Evolutionary conservation across 1,284 basidiomycete genomes (phyloP).

Genomic region (Boletus sp.): DNA sequence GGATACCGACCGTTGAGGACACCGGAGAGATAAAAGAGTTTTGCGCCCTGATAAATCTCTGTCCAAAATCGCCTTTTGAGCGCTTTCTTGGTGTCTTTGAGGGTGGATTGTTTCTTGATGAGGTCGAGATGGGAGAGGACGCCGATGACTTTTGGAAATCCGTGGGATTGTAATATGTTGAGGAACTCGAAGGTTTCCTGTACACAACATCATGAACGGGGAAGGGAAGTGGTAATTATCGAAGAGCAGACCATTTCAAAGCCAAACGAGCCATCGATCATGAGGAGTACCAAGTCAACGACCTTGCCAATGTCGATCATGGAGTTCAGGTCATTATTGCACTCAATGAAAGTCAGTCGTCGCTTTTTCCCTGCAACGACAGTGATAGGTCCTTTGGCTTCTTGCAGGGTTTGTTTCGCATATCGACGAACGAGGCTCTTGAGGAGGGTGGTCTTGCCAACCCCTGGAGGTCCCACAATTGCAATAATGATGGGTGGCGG

Average conservation of each 20-base stretch:
- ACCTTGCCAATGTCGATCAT: slow-evolving; percentile 99
- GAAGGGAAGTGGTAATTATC: rapidly evolving
- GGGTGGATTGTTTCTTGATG: slow-evolving; percentile 88
- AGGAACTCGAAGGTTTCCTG: slow-evolving; percentile 99
- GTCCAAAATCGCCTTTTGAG: slow-evolving; percentile 99
- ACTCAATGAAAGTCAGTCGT: slow-evolving; percentile 94
- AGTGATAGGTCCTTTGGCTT: slow-evolving; percentile 93
- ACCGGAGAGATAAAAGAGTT: slow-evolving; percentile 97
- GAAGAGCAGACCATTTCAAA: slow-evolving; percentile 87
- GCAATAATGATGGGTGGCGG: slow-evolving; percentile 96
- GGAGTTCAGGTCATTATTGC: slow-evolving; percentile 96
- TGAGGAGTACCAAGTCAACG: slow-evolving; percentile 92
- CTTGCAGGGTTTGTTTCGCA: slow-evolving; percentile 91
- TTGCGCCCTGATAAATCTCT: slow-evolving; percentile 98
- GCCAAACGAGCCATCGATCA: slow-evolving; percentile 98
- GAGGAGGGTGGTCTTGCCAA: slow-evolving; percentile 94
- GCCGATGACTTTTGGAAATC: slow-evolving; percentile 98
- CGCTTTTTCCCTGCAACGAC: slow-evolving; percentile 94
- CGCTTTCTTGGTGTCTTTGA: slow-evolving; percentile 91
- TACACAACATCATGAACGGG: neutral
- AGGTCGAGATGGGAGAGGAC: slow-evolving; percentile 96
- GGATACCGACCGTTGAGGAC: slow-evolving; percentile 99
- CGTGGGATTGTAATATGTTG: slow-evolving; percentile 95
- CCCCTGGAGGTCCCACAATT: slow-evolving; percentile 96
- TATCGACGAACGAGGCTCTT: slow-evolving; percentile 91